Conservation (phyloP, 352 stramenopile species). For the Pythium vanterpoolii region DNA sequence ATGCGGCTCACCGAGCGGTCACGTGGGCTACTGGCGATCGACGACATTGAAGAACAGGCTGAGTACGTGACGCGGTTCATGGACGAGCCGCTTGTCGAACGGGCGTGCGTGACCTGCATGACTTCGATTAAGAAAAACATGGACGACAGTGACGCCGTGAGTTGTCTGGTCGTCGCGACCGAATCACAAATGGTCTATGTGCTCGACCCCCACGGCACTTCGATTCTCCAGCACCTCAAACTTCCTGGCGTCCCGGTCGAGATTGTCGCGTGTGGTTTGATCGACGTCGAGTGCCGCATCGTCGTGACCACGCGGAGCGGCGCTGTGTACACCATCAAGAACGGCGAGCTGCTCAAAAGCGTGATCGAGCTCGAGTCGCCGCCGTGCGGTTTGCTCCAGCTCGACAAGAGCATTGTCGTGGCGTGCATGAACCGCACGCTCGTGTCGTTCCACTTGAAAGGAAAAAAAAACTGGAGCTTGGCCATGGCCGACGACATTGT, state of each 20-base stretch:
- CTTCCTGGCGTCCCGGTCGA: conserved; percentile 72
- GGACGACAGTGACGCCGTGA: conserved; percentile 76
- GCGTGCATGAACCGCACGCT: conserved; percentile 87
- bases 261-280: conserved; percentile 60
- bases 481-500: conserved; percentile 83
- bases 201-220: conserved; percentile 69
- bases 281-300: conserved; percentile 86
- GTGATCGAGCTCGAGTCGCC: conserved; percentile 87
- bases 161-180: conserved; percentile 85
- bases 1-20: conserved; percentile 72
- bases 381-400: conserved; percentile 65
- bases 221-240: conserved; percentile 65
- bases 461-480: conserved; percentile 90
- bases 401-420: conserved; percentile 85
- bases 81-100: conserved; percentile 70
- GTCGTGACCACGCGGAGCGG: conserved; percentile 85
- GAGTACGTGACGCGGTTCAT: conserved; percentile 82
- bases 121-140: conserved; percentile 88
- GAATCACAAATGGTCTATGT: conserved; percentile 80
- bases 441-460: conserved; percentile 88
- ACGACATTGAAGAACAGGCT: conserved; percentile 79
- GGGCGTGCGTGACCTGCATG: conserved; percentile 83
- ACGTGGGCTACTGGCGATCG: conserved; percentile 66
- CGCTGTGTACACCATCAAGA: conserved; percentile 89
- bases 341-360: conserved; percentile 81